Conservation (phyloP, 106 monocot species). For the Vanilla planifolia region DNA sequence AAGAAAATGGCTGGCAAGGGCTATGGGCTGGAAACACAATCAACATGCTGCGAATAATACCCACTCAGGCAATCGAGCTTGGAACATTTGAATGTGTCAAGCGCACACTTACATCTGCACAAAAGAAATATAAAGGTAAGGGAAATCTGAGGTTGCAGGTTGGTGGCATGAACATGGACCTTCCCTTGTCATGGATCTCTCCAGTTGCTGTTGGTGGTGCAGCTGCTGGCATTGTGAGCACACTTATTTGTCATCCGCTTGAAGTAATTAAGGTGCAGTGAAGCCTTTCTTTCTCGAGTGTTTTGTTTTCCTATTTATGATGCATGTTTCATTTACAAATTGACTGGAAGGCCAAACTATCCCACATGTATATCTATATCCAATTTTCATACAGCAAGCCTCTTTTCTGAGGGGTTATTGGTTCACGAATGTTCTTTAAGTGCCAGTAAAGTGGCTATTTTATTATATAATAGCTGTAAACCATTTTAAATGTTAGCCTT, state of each 20-base stretch:
- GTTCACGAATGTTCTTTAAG: too few species aligned
- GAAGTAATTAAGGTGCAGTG: conserved; percentile 82
- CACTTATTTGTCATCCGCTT: conserved; percentile 86
- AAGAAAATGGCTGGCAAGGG: conserved; percentile 76
- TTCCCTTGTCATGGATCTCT: conserved; percentile 64
- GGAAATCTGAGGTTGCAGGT: conserved; percentile 32
- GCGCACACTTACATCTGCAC: conserved; percentile 38
- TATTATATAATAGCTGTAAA: too few species aligned
- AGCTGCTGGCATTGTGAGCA: conserved; percentile 88
- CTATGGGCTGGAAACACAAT: conserved; percentile 91
- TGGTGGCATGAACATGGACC: conserved; percentile 36
- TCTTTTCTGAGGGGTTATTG: too few species aligned
- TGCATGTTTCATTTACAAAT: too few species aligned
- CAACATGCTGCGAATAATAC: conserved; percentile 91
- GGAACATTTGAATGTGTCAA: conserved; percentile 81
- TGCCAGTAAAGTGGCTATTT: too few species aligned
- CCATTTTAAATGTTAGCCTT: too few species aligned
- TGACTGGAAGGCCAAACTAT: too few species aligned
- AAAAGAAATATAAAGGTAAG: conserved; percentile 47
- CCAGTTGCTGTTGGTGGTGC: conserved; percentile 89
- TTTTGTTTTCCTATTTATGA: background rate
- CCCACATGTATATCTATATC: too few species aligned
- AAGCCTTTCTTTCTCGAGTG: too few species aligned
- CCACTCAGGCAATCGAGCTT: conserved; percentile 89
- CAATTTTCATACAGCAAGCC: too few species aligned